Percentiles rank a stretch among this genome's conserved stretches.
These are phyloP conservation scores for Neopestalotiopsis sp. DNA, from an alignment of 2,329 filamentous ascomycete genomes.

Conservation along the genomic window DNA sequence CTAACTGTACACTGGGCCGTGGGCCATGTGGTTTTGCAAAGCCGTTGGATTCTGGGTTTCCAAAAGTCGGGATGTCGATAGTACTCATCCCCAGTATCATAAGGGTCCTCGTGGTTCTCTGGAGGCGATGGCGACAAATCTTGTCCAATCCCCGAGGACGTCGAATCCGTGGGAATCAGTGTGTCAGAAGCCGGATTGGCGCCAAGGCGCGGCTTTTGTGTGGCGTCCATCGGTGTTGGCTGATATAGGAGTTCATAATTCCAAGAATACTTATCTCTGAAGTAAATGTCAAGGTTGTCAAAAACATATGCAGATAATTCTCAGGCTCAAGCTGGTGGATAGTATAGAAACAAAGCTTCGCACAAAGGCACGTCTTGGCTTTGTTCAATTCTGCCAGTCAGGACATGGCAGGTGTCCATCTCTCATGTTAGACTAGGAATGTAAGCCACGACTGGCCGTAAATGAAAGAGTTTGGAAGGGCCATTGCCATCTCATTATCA, in stretches of 20 bases:
- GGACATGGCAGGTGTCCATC: not conserved
- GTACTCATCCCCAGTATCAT: conserved; percentile 6
- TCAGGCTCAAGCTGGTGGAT: not conserved
- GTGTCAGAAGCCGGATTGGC: not conserved
- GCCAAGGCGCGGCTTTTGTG: not conserved
- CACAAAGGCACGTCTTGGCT: not conserved
- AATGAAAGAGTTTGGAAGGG: not conserved
- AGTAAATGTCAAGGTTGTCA: not conserved
- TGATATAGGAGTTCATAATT: not conserved
- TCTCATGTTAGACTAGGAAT: not conserved
- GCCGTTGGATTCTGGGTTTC: not conserved
- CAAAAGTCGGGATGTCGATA: not conserved
- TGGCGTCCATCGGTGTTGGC: not conserved
- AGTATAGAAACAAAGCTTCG: not conserved
- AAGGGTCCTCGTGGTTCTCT: not conserved
- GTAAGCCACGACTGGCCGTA: not conserved
- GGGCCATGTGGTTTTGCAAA: conserved; percentile 1
- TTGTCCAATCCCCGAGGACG: not conserved
- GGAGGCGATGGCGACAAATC: not conserved
- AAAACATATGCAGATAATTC: not conserved
- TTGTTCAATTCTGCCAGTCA: not conserved
- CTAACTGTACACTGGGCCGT: not conserved
- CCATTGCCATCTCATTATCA: not conserved
- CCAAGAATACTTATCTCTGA: not conserved
- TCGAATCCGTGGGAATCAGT: not conserved